Percentiles rank a stretch among this genome's conserved stretches.
phyloP scores from a whole-genome alignment of 176 grass and related monocot species.

The Areca catechu region DNA sequence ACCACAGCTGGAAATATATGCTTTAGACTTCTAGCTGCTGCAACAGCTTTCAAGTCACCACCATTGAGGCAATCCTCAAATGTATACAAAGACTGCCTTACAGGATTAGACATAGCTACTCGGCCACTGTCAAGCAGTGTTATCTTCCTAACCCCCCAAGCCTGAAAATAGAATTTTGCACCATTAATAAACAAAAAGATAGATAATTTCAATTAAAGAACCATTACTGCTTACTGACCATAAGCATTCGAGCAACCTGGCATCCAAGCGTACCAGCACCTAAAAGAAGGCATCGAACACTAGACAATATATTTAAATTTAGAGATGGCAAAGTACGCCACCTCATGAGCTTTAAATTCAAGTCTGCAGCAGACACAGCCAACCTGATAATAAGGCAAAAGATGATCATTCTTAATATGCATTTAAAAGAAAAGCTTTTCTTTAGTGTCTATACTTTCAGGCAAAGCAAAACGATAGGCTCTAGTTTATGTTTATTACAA shows the following conservation, averaged over 20 bases:
- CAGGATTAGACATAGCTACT: conserved; percentile 65
- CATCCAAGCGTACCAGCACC: conserved; percentile 88
- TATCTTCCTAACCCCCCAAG: conserved; percentile 85
- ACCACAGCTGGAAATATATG: conserved; percentile 69
- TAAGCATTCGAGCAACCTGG: conserved; percentile 86
- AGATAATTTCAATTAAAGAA: conserved; percentile 4
- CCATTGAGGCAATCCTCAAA: conserved; percentile 56
- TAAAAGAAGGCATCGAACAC: conserved; percentile 51
- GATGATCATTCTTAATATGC: conserved; percentile 2
- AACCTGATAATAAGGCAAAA: conserved; percentile 36
- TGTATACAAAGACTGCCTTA: conserved; percentile 79
- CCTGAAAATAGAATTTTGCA: conserved; percentile 35
- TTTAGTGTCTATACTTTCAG: no score
- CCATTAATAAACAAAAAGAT: conserved; percentile 11
- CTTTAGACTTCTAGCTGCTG: conserved; percentile 71
- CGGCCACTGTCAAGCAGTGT: conserved; percentile 54
- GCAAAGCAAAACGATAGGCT: no score
- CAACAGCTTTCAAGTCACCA: conserved; percentile 64
- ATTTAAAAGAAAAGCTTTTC: no score
- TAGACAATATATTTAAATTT: conserved; percentile 45
- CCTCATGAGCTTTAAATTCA: conserved; percentile 98
- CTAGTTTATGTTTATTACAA: neutral
- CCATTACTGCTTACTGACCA: conserved; percentile 37
- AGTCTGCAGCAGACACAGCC: conserved; percentile 52
- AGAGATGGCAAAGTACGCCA: conserved; percentile 87